These are phyloP conservation scores for Lentinula lateritia DNA, from an alignment of 768 basidiomycete genomes.

Conservation along the genomic window DNA sequence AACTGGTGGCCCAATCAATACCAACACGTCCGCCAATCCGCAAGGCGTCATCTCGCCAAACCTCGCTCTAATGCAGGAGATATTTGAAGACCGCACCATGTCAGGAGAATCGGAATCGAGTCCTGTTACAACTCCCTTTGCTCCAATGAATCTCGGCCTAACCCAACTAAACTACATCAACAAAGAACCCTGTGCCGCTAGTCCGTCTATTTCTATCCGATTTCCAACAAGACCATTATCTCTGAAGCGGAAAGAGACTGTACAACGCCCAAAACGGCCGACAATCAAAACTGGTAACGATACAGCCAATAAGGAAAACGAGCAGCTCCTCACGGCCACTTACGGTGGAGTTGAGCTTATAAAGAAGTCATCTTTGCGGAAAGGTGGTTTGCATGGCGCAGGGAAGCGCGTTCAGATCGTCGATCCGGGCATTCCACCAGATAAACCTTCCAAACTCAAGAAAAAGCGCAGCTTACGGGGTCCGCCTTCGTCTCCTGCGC, in stretches of 20 bases:
- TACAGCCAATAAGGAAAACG: constrained; percentile 56
- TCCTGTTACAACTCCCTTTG: not conserved
- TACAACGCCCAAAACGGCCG: constrained; percentile 16
- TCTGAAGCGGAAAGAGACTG: not conserved
- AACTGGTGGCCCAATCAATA: constrained; percentile 19
- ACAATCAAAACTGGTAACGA: constrained; percentile 12
- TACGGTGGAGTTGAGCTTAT: constrained; percentile 16
- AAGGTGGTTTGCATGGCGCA: constrained; percentile 18
- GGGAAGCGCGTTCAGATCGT: constrained; percentile 46
- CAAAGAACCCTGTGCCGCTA: constrained; percentile 22
- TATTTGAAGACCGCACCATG: constrained; percentile 1
- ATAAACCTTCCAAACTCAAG: constrained; percentile 28
- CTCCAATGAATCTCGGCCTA: not conserved
- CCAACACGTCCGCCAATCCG: not conserved
- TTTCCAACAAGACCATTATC: constrained; percentile 1
- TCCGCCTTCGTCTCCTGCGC: constrained; percentile 21
- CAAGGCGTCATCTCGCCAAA: constrained; percentile 3
- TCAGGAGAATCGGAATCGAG: not conserved
- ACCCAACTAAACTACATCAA: not conserved
- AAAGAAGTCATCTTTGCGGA: constrained; percentile 43
- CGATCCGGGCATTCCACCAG: constrained; percentile 29
- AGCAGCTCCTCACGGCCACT: constrained; percentile 11
- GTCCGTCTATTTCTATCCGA: not conserved
- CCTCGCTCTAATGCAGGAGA: constrained; percentile 9
- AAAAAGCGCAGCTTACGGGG: constrained; percentile 19